A percentile compares a stretch with the other conserved stretches of the same genome.
Evolutionary conservation across 129 eudicot species (phyloP).

Genomic region (Chrysanthemum seticuspe): DNA sequence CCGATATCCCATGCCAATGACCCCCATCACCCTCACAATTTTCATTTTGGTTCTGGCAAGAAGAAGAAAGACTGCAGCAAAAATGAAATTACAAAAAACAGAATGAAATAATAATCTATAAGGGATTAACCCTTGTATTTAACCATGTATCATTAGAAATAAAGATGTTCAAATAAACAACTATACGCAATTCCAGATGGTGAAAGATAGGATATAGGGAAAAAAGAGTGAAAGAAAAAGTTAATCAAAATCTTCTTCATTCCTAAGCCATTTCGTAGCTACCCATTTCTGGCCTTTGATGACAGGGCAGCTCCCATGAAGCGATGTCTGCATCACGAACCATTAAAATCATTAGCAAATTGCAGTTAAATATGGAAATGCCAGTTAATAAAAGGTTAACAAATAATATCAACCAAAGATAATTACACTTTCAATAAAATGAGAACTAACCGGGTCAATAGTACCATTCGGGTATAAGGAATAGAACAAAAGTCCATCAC

Average conservation of each 20-base stretch:
- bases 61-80: not conserved
- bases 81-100: not conserved
- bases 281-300: conserved; percentile 96
- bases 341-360: not conserved
- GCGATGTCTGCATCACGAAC: conserved; percentile 56
- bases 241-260: conserved; percentile 58
- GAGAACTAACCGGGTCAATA: conserved; percentile 67
- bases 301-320: conserved; percentile 96
- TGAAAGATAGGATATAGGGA: not conserved
- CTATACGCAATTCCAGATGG: not conserved
- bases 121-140: conserved; percentile 3
- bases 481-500: conserved; percentile 84
- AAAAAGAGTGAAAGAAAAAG: not conserved
- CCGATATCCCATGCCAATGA: no score
- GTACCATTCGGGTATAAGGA: conserved; percentile 83
- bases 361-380: not conserved
- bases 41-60: not conserved
- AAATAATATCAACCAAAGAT: not conserved
- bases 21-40: no score
- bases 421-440: not conserved
- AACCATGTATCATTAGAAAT: conserved; percentile 16
- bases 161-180: conserved; percentile 17
- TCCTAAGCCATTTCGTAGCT: conserved; percentile 96
- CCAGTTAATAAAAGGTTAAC: not conserved
- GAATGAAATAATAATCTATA: conserved; percentile 7